Evolutionary conservation across 345 rosid genomes (phyloP), one percentile per base, ranked within the genome.

Genomic region (Camelina sativa): DNA sequence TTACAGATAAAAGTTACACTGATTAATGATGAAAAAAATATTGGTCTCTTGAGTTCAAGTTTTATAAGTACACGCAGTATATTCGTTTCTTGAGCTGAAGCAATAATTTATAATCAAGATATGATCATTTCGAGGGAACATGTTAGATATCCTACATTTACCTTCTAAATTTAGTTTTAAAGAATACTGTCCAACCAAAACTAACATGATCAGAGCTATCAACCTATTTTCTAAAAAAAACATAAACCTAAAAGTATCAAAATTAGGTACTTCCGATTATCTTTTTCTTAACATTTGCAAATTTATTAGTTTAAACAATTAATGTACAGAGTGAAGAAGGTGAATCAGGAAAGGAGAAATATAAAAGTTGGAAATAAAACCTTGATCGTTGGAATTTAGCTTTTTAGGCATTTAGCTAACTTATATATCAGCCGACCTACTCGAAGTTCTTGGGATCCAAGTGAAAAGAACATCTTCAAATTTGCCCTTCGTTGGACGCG

Each of bases 401-500:
- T 46, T 46, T 46, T 46, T 46, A 46, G 51, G 51, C 9, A 6
- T n/a, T 46, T 46, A 46, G 51, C 51, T 46, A 46, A 46, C 51
- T 6, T 46, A 46, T 46, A 46, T 17, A 48, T 48, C 11, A 17
- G 53, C 53, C 53, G 53, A 48, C 53, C 53, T 48, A 3, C 1
- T 17, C 11, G 23, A 48, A 48, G 23, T 8, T 17, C 11, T 48
- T 48, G 22, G 5, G 23, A 48, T 48, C 53, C 11, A 17, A 48
- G 8, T 48, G 23, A 48, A 48, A 48, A 8, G 11, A 48, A 48
- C 23, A 48, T 48, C 53, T 48, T 48, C 17, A 48, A 7, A 7
- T 48, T 4, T 48, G 5, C 9, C 11, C 53, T 48, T 48, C 54
- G 68, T 20, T 13, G 50, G 50, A 67, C 62, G n/a, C 23, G 72